Evolutionary conservation across 495 filamentous ascomycete species (phyloP), one percentile per base, ranked within the genome.

Genomic region (Hypoxylon crocopeplum): DNA sequence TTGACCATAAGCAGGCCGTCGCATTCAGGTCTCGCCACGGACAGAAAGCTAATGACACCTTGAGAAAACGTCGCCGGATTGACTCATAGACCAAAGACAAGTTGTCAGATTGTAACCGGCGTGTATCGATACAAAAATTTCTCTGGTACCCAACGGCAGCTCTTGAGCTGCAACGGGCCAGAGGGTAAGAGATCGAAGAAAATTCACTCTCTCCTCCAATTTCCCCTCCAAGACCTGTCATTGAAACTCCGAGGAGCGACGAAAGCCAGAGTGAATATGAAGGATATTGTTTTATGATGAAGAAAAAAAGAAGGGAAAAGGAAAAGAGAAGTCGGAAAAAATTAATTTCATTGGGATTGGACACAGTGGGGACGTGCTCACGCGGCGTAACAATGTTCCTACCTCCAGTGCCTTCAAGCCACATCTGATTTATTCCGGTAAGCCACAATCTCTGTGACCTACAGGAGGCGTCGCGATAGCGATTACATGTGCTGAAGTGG

Each of bases 241-340:
- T 81, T 75, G 80, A 69, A 62, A 75, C 59, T 65, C 56, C 68
- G 57, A 67, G 57, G 40, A 75, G 67, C 48, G 76, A 78, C 75
- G 69, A 71, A 82, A 84, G 79, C 80, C 84, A 84, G 88, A 91
- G 87, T 90, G 87, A 89, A 91, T 91, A 83, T 80, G 86, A 82
- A 88, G 86, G 88, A 86, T 84, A 70, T 76, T 73, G 71, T 81
- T 84, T 84, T 86, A 74, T 82, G 74, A 74, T 69, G 74, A 80
- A 73, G 72, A 72, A 74, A 80, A 69, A 55, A 67, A 69, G 70
- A 64, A 70, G 56, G 54, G 57, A 39, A 64, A 65, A 34, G 17
- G 20, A 62, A 62, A 48, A 40, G 21, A 41, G 45, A 54, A 34
- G 6, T 17, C 6, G 10, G 19, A 25, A 37, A 33, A 38, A 44